Percentiles rank a stretch among this genome's conserved stretches.
These are phyloP conservation scores for Penicillium sp. DNA, from an alignment of 2,329 filamentous ascomycete genomes.

Conservation along the genomic window DNA sequence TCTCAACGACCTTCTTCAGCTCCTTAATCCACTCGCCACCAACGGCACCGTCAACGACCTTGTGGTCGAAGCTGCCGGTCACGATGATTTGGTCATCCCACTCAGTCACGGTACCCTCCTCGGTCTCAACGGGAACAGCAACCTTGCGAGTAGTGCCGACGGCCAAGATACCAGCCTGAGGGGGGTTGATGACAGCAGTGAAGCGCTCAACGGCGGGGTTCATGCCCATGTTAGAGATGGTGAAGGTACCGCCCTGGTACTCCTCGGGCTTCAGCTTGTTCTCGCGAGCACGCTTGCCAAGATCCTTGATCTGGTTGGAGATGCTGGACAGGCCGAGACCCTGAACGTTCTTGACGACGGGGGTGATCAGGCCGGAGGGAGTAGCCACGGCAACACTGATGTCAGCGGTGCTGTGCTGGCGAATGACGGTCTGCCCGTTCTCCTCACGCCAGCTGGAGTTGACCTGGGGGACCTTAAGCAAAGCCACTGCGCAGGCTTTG, in stretches of 20 bases:
- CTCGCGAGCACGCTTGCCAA: slow-evolving; percentile 91
- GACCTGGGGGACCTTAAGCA: slow-evolving; percentile 87
- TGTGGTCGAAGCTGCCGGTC: slow-evolving; percentile 96
- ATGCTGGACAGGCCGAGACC: slow-evolving; percentile 81
- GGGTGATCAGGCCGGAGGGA: slow-evolving; percentile 89
- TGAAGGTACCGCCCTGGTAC: slow-evolving; percentile 98
- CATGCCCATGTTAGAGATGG: slow-evolving; percentile 99
- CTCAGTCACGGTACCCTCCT: slow-evolving; percentile 73
- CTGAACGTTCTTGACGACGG: slow-evolving; percentile 87
- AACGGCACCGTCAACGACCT: slow-evolving; percentile 93
- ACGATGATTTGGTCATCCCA: slow-evolving; percentile 98
- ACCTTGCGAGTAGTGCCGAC: slow-evolving; percentile 96
- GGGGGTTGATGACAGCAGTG: slow-evolving; percentile 98
- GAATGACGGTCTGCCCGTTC: slow-evolving; percentile 71
- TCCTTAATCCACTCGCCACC: slow-evolving; percentile 95
- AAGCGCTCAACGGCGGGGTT: slow-evolving; percentile 94
- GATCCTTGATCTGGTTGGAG: slow-evolving; percentile 85
- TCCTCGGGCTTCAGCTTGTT: slow-evolving; percentile 99
- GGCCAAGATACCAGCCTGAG: slow-evolving; percentile 89
- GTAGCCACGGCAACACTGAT: slow-evolving; percentile 95
- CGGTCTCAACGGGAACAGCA: slow-evolving; percentile 74
- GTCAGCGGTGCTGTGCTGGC: slow-evolving; percentile 87
- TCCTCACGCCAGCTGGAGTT: slow-evolving; percentile 89
- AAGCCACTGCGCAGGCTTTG: slow-evolving; percentile 86
- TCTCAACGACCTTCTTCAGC: slow-evolving; percentile 96